Evolutionary conservation across 441 rosid genomes (phyloP).

Genomic region (Syzygium syzygioides): DNA sequence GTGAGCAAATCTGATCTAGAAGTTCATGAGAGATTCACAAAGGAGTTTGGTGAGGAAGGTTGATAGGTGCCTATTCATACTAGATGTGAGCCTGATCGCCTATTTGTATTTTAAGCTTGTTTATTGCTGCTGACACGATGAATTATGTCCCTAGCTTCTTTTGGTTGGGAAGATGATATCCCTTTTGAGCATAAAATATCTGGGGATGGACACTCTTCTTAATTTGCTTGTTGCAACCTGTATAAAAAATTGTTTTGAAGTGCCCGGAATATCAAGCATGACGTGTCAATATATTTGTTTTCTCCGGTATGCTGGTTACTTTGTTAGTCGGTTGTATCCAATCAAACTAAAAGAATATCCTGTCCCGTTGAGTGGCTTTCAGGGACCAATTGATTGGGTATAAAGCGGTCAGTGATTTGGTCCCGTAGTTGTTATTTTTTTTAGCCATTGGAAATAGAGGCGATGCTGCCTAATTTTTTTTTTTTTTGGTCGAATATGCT

Average conservation of each 20-base stretch:
- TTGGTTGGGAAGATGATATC: constrained; percentile 24
- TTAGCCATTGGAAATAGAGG: background rate
- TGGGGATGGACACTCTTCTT: constrained; percentile 19
- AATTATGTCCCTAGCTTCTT: constrained; percentile 11
- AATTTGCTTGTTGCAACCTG: constrained; percentile 29
- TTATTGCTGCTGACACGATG: constrained; percentile 24
- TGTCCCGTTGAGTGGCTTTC: background rate
- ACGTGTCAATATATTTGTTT: constrained; percentile 6
- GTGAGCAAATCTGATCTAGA: constrained; percentile 94
- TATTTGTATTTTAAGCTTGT: constrained; percentile 34
- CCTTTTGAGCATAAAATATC: constrained; percentile 23
- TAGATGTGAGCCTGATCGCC: constrained; percentile 20
- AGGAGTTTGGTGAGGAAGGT: constrained; percentile 99
- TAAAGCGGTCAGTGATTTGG: background rate
- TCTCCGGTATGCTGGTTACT: background rate
- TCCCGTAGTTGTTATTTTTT: background rate
- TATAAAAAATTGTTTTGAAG: constrained; percentile 34
- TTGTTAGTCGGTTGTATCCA: background rate
- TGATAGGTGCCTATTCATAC: constrained; percentile 19
- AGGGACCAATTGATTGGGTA: background rate
- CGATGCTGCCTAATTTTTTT: background rate
- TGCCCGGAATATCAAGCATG: background rate
- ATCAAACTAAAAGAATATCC: background rate
- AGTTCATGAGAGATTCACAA: constrained; percentile 96
- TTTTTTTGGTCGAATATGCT: no score